Evolutionary conservation across 305 asterid species (phyloP).

Genomic region (Solanum hybrid): DNA sequence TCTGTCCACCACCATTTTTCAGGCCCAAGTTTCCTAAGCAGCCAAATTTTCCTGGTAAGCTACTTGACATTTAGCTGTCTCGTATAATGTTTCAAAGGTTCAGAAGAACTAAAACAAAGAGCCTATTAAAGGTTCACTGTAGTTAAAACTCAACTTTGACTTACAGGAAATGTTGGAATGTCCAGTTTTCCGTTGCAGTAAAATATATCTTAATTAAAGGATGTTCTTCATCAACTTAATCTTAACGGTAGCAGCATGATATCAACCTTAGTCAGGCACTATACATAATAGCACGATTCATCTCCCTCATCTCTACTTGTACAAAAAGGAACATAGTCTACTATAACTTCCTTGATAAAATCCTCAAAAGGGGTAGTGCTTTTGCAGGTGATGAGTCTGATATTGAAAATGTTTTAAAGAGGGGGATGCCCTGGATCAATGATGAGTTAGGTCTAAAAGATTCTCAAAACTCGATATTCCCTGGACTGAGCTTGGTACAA

Average conservation of each 20-base stretch:
- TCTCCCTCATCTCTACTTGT: background rate
- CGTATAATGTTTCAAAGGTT: background rate
- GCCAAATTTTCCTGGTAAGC: constrained; percentile 66
- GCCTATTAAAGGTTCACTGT: background rate
- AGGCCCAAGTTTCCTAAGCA: constrained; percentile 69
- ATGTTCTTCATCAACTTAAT: background rate
- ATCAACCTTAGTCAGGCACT: background rate
- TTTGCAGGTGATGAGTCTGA: constrained; percentile 66
- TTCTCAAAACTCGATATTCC: constrained; percentile 61
- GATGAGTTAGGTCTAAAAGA: constrained; percentile 71
- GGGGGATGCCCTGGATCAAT: constrained; percentile 86
- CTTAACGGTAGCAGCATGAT: background rate
- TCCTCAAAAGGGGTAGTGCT: background rate
- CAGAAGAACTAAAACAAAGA: background rate
- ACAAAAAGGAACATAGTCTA: background rate
- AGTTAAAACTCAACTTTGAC: background rate
- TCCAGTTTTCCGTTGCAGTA: background rate
- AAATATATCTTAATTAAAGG: background rate
- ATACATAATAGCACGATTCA: background rate
- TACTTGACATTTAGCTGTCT: background rate
- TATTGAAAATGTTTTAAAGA: constrained; percentile 54
- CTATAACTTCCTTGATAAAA: background rate
- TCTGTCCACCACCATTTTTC: constrained; percentile 96
- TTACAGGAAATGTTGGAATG: background rate
- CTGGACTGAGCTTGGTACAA: constrained; percentile 85